These are phyloP conservation scores for Przewalskia tangutica DNA, from an alignment of 257 asterid genomes.

Conservation along the genomic window DNA sequence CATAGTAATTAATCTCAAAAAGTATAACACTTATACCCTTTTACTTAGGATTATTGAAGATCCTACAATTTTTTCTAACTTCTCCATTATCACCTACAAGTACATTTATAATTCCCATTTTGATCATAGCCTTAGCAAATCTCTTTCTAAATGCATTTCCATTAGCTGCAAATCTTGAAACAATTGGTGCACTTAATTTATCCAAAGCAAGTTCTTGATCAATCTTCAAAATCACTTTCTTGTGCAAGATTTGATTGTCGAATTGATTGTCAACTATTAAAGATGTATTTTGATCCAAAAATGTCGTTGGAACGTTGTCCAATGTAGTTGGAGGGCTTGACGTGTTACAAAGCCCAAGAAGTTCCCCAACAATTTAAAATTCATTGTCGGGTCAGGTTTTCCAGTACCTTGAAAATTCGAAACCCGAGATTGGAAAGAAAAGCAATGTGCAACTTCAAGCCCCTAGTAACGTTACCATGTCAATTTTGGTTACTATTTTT, in stretches of 20 bases:
- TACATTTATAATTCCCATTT: conserved; percentile 23
- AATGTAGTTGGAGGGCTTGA: conserved; percentile 30
- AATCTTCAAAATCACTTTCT: conserved; percentile 51
- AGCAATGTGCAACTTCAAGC: conserved; percentile 71
- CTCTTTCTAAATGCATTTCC: conserved; percentile 1
- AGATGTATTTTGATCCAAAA: conserved; percentile 62
- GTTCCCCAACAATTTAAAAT: conserved; percentile 28
- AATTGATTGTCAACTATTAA: conserved; percentile 52
- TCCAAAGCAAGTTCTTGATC: conserved; percentile 56
- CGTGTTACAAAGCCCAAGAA: conserved; percentile 28
- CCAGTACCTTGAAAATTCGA: conserved; percentile 27
- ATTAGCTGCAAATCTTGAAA: conserved; percentile 11
- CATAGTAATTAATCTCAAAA: neutral
- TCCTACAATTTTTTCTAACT: conserved; percentile 26
- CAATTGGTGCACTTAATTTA: conserved; percentile 24
- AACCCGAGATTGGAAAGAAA: conserved; percentile 42
- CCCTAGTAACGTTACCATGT: conserved; percentile 67
- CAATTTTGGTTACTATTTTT: no score
- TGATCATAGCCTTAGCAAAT: conserved; percentile 21
- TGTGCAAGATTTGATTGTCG: conserved; percentile 38
- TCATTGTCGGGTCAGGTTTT: conserved; percentile 21
- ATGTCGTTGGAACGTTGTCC: conserved; percentile 14
- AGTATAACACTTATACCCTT: neutral
- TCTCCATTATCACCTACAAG: conserved; percentile 21
- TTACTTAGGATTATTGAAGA: neutral